Evolutionary conservation across 352 stramenopile genomes (phyloP), one percentile per base, ranked within the genome.

Genomic region (Phytopythium helicoides): DNA sequence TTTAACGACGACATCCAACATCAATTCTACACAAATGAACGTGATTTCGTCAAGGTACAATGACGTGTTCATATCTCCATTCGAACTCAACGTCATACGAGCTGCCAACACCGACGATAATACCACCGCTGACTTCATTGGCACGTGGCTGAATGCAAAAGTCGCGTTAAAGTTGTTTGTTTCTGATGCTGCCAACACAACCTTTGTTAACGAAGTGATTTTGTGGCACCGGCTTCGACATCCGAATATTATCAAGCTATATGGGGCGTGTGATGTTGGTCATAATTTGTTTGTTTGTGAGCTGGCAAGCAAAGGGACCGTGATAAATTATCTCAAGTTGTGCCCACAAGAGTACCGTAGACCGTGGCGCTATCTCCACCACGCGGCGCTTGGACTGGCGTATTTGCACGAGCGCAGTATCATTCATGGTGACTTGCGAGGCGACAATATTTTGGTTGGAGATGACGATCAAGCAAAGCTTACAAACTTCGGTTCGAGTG

Each of bases 381-480:
- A 63, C 5, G 38, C 44, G 47, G 61, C 65, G 22, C 45, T 68
- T 28, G 66, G 64, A 26, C 42, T 73, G 33, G 52, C 58, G 23
- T 70, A 73, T 41, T 58, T 73, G 42, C 64, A 73, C 35, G 15
- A 58, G 18, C 51, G 58, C 8, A 54, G 42, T 5, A 23, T 73
- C 37, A 56, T 70, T 9, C 64, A 73, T 18, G 42, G 41, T 10
- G 57, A 73, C 11, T 22, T 73, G 2, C 62, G 38, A 15, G 66
- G 60, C 45, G 55, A 21, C 41, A 73, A 62, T 35, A 73, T 73
- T 40, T 57, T 73, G 11, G 48, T 74, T 16, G 52, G 62, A 11
- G 8, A 37, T 18, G 14, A 56, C 23, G 62, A 45, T 1, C 28
- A 40, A 15, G 58, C 53, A n/a, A 74, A 74, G 39, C 37, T 71